These are phyloP conservation scores for Isochrysis galbana DNA, from an alignment of 78 protist genomes.

Conservation along the genomic window DNA sequence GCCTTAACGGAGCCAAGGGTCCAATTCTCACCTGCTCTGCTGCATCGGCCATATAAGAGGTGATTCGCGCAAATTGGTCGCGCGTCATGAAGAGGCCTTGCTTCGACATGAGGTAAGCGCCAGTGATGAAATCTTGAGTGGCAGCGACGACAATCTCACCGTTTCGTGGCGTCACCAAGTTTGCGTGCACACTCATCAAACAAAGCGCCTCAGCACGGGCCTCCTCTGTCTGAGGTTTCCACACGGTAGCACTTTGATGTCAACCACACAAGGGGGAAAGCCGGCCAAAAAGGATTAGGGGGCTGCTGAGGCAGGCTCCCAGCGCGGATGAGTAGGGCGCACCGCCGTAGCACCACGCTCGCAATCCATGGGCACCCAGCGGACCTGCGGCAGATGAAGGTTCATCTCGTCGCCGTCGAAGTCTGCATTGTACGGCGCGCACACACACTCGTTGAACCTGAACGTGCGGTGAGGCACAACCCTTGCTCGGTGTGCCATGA, in stretches of 20 bases:
- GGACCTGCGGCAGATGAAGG: slow-evolving; percentile 80
- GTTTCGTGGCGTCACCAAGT: slow-evolving; percentile 94
- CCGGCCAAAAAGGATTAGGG: no score
- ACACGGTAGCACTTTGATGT: no score
- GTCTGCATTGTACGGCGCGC: slow-evolving; percentile 99
- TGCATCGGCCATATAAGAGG: slow-evolving; percentile 67
- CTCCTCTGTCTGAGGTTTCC: slow-evolving; percentile 84
- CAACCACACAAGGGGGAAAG: no score
- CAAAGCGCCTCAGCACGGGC: slow-evolving; percentile 95
- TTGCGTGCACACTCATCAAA: slow-evolving; percentile 79
- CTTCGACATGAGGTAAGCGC: slow-evolving; percentile 78
- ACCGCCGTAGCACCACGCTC: no score
- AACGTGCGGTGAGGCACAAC: slow-evolving; percentile 90
- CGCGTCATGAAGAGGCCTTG: slow-evolving; percentile 85
- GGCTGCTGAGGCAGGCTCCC: no score
- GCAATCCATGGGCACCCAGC: slow-evolving; percentile 38
- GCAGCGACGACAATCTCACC: slow-evolving; percentile 97
- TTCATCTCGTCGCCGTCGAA: slow-evolving; percentile 99
- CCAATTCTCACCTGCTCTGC: no score
- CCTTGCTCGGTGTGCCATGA: slow-evolving; percentile 93
- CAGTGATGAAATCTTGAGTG: slow-evolving; percentile 90
- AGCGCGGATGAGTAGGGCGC: no score
- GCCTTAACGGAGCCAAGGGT: no score
- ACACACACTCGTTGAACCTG: slow-evolving; percentile 96
- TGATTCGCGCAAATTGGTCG: slow-evolving; percentile 59